These are phyloP conservation scores for Pleurotus platypus DNA, from an alignment of 768 basidiomycete species.

Conservation along the genomic window DNA sequence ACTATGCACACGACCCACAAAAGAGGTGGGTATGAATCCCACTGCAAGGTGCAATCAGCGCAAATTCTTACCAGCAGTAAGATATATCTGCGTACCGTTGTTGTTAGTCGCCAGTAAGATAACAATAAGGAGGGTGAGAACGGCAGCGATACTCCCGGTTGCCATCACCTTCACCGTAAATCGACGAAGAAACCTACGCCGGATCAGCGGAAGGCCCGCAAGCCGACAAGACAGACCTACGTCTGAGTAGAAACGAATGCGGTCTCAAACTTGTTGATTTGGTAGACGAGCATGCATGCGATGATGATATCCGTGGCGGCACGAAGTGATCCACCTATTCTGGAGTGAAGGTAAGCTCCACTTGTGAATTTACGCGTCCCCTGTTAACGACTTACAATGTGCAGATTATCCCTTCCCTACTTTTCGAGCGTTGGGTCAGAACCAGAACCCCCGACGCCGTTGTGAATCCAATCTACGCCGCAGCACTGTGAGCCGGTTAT, in stretches of 20 bases:
- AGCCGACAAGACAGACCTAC: background rate
- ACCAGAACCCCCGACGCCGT: too few species aligned
- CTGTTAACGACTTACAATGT: too few species aligned
- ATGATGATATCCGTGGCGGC: background rate
- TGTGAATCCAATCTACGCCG: too few species aligned
- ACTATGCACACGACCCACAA: conserved; percentile 4
- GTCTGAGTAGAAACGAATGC: background rate
- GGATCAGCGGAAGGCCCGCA: background rate
- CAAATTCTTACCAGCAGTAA: too few species aligned
- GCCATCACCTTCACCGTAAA: conserved; percentile 1
- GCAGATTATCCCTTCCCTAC: too few species aligned
- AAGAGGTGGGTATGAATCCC: background rate
- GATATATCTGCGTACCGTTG: background rate
- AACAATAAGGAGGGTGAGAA: background rate
- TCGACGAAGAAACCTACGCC: background rate
- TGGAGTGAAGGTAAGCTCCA: background rate
- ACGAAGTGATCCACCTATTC: background rate
- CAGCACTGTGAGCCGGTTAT: too few species aligned
- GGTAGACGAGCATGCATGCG: conserved; percentile 1
- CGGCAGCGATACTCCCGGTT: background rate
- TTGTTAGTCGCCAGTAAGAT: background rate
- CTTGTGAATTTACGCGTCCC: too few species aligned
- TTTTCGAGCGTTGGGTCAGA: too few species aligned
- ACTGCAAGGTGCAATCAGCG: background rate
- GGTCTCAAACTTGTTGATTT: background rate